A percentile compares a stretch with the other conserved stretches of the same genome.
phyloP scores from a whole-genome alignment of 2,329 filamentous ascomycete genomes.

The Fonsecaea nubica region DNA sequence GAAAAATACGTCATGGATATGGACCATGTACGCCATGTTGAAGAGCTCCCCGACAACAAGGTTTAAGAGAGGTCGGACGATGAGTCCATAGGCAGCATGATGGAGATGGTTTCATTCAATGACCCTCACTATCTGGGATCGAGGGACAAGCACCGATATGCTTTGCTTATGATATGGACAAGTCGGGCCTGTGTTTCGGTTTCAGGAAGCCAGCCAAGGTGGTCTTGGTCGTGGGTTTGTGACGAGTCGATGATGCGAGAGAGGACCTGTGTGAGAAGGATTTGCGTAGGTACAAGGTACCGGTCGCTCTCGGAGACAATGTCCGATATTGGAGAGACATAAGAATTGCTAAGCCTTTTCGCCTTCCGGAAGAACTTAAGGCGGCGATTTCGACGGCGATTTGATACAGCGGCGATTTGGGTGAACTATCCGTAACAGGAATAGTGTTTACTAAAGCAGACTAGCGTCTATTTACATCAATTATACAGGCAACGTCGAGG shows the following conservation, averaged over 20 bases:
- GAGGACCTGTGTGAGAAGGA: too few relatives aligned
- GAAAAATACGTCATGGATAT: constrained; percentile 15
- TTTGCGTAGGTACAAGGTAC: too few relatives aligned
- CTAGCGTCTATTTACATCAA: too few relatives aligned
- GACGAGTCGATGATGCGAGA: too few relatives aligned
- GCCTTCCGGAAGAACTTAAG: not conserved
- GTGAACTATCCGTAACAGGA: not conserved
- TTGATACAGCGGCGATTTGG: not conserved
- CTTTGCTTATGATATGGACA: too few relatives aligned
- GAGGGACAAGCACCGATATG: not conserved
- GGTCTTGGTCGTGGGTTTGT: too few relatives aligned
- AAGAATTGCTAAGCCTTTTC: too few relatives aligned
- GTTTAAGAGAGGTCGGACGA: not conserved
- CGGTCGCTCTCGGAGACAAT: too few relatives aligned
- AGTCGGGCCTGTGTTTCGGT: too few relatives aligned
- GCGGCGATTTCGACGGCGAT: not conserved
- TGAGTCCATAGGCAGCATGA: not conserved
- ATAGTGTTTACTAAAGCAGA: not conserved
- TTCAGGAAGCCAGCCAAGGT: too few relatives aligned
- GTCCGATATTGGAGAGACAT: too few relatives aligned
- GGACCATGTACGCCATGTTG: constrained; percentile 18
- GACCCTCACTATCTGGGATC: not conserved
- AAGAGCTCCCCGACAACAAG: constrained; percentile 20
- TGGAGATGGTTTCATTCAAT: not conserved
- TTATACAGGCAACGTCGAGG: too few relatives aligned